Percentiles rank a stretch among this genome's conserved stretches.
phyloP scores from a whole-genome alignment of 768 basidiomycete genomes.

The Tricholoma terreum region DNA sequence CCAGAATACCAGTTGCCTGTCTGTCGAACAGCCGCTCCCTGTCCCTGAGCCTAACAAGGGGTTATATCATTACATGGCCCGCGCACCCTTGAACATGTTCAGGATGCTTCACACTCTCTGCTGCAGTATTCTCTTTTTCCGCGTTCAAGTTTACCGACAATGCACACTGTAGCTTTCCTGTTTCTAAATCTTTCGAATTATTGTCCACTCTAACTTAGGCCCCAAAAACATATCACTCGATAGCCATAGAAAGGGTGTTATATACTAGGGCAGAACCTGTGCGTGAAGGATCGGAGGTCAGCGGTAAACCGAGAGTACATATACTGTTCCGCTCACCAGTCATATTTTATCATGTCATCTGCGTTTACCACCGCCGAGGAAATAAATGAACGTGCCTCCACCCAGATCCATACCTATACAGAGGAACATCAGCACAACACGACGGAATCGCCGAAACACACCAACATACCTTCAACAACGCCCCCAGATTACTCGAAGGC shows the following conservation, averaged over 20 bases:
- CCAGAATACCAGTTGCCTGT: too few relatives aligned
- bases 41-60: too few relatives aligned
- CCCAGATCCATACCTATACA: constrained; percentile 82
- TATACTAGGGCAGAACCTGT: constrained; percentile 29
- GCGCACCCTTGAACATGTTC: too few relatives aligned
- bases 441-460: background rate
- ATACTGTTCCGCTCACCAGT: constrained; percentile 57
- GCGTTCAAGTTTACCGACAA: too few relatives aligned
- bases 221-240: background rate
- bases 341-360: constrained; percentile 85
- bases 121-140: too few relatives aligned
- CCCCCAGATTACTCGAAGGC: constrained; percentile 71
- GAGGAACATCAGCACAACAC: constrained; percentile 6
- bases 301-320: background rate
- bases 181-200: too few relatives aligned
- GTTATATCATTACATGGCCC: too few relatives aligned
- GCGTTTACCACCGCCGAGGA: constrained; percentile 73
- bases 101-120: too few relatives aligned
- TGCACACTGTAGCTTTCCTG: too few relatives aligned
- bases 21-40: too few relatives aligned
- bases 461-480: constrained; percentile 77
- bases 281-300: background rate
- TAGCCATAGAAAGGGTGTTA: constrained; percentile 7
- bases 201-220: too few relatives aligned
- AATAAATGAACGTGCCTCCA: constrained; percentile 88